These are phyloP conservation scores for Ceratobasidium sp. DNA, from an alignment of 1,284 basidiomycete species.

Conservation along the genomic window DNA sequence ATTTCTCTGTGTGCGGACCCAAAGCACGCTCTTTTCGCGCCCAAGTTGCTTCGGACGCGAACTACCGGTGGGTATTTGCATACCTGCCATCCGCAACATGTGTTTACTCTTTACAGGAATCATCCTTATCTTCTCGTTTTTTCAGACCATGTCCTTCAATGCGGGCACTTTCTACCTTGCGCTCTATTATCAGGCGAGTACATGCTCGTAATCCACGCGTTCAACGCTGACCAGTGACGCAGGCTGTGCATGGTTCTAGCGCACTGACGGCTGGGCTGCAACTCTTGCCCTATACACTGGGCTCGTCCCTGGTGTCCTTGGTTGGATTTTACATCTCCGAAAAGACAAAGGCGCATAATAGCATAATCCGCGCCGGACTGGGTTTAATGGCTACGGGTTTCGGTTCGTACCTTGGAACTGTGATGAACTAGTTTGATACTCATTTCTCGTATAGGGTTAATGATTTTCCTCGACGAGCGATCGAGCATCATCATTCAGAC, in stretches of 20 bases:
- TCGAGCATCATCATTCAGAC: conserved; percentile 57
- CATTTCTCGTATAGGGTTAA: conserved; percentile 58
- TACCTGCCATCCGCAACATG: not conserved
- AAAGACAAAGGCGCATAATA: conserved; percentile 67
- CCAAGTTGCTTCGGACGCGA: conserved; percentile 61
- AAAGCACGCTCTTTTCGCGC: conserved; percentile 73
- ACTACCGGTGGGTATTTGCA: conserved; percentile 60
- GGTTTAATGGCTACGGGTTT: conserved; percentile 70
- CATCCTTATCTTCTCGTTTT: conserved; percentile 69
- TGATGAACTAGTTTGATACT: not conserved
- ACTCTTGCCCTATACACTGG: conserved; percentile 79
- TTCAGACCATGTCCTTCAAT: conserved; percentile 80
- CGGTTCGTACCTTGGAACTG: conserved; percentile 56
- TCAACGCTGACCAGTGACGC: conserved; percentile 7
- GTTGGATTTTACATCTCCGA: conserved; percentile 78
- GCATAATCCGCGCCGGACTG: conserved; percentile 66
- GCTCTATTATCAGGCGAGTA: conserved; percentile 72
- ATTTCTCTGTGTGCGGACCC: conserved; percentile 17
- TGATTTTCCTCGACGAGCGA: conserved; percentile 64
- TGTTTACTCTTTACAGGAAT: conserved; percentile 55
- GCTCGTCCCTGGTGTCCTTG: conserved; percentile 78
- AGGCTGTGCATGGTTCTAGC: conserved; percentile 70
- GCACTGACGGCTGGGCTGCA: conserved; percentile 72
- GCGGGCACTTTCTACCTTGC: conserved; percentile 83
- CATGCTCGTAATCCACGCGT: not conserved